These are phyloP conservation scores for Limnanthes douglasii DNA, from an alignment of 345 rosid species.

Conservation along the genomic window DNA sequence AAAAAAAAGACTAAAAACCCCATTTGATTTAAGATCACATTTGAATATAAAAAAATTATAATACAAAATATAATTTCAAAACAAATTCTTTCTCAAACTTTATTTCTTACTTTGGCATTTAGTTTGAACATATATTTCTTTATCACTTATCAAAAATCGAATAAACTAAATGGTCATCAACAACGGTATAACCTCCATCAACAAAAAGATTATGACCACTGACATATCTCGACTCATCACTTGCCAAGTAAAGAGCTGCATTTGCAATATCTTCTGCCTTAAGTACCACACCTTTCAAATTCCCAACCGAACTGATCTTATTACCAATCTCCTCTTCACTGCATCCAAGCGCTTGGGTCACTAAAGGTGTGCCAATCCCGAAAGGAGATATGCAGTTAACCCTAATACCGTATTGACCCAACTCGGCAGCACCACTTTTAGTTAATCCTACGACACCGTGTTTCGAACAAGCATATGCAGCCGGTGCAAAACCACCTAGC, in stretches of 20 bases:
- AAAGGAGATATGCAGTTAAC: conserved; percentile 81
- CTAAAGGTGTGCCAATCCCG: conserved; percentile 77
- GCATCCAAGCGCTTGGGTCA: conserved; percentile 41
- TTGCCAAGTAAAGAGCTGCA: conserved; percentile 64
- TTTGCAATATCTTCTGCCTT: conserved; percentile 64
- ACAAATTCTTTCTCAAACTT: too few species aligned
- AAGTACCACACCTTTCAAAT: conserved; percentile 39
- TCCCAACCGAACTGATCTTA: conserved; percentile 47
- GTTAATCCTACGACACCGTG: conserved; percentile 80
- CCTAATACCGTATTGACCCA: conserved; percentile 58
- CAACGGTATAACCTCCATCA: conserved; percentile 77
- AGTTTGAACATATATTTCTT: too few species aligned
- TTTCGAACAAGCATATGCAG: conserved; percentile 77
- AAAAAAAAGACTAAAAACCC: too few species aligned
- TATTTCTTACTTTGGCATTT: too few species aligned
- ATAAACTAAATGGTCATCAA: too few species aligned
- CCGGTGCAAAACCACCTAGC: conserved; percentile 79
- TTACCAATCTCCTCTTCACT: conserved; percentile 49
- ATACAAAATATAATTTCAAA: too few species aligned
- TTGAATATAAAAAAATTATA: too few species aligned
- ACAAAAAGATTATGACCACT: conserved; percentile 85
- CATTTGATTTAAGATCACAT: too few species aligned
- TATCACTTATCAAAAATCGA: too few species aligned
- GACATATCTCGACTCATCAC: conserved; percentile 78
- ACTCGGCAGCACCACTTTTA: conserved; percentile 68